Conservation (phyloP, 169 alveolate species). For the Plasmodium blacklocki region DNA sequence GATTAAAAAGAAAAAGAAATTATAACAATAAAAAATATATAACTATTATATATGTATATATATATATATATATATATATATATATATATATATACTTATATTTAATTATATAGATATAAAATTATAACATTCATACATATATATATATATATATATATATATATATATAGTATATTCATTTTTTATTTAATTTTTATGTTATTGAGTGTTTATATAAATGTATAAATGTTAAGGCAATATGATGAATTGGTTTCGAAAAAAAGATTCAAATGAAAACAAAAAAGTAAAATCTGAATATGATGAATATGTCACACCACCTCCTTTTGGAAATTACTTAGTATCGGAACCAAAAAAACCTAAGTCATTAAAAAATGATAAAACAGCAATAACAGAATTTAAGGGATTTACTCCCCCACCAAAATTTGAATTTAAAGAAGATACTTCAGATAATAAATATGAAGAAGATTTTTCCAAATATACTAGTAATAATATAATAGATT, state of each 20-base stretch:
- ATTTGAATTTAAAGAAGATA: conserved; percentile 76
- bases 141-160: conserved; percentile 11
- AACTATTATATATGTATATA: no score
- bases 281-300: conserved; percentile 53
- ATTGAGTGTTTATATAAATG: neutral
- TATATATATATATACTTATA: conserved; percentile 4
- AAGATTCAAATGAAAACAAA: conserved; percentile 38
- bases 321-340: conserved; percentile 70
- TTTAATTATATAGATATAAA: conserved; percentile 8
- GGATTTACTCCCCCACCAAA: conserved; percentile 76
- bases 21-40: no score
- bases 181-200: neutral
- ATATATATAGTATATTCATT: no score
- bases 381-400: conserved; percentile 48
- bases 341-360: conserved; percentile 70
- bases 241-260: conserved; percentile 76
- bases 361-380: conserved; percentile 49
- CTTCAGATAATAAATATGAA: conserved; percentile 30
- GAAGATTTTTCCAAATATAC: conserved; percentile 76
- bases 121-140: neutral
- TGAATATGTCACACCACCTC: conserved; percentile 73
- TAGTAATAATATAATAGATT: conserved; percentile 36
- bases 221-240: conserved; percentile 10
- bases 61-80: neutral
- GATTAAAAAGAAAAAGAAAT: no score